Conservation (phyloP, 139 green algal species). For the Coelastrella sp. region DNA sequence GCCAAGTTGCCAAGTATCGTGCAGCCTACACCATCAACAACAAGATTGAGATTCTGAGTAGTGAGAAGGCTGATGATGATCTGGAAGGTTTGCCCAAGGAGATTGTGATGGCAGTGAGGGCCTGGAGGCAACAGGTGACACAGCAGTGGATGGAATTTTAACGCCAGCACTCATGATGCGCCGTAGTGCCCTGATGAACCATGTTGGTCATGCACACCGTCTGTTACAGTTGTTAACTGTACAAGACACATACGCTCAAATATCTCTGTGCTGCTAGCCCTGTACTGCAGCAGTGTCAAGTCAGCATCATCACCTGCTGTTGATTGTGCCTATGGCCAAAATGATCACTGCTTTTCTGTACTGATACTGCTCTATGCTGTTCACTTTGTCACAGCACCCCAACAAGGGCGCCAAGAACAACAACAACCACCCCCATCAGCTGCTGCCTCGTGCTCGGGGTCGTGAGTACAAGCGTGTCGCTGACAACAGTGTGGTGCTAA, state of each 20-base stretch:
- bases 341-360: too few species aligned
- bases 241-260: too few species aligned
- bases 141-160: too few species aligned
- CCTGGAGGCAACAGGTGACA: conserved; percentile 19
- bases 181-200: too few species aligned
- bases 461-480: conserved; percentile 32
- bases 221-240: too few species aligned
- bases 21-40: conserved; percentile 52
- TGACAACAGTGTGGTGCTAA: conserved; percentile 26
- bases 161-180: too few species aligned
- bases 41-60: conserved; percentile 46
- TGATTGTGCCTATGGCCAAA: too few species aligned
- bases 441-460: conserved; percentile 3
- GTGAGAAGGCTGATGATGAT: background rate
- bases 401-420: conserved; percentile 13
- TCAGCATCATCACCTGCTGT: too few species aligned
- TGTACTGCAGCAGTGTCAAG: too few species aligned
- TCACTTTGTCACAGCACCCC: conserved; percentile 4
- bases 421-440: conserved; percentile 13
- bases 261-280: too few species aligned
- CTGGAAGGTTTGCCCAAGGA: conserved; percentile 54
- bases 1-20: conserved; percentile 28
- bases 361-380: too few species aligned
- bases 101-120: conserved; percentile 49
- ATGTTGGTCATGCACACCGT: too few species aligned